phyloP scores from a whole-genome alignment of 2,329 filamentous ascomycete genomes.

The Zasmidium citrigriseum region DNA sequence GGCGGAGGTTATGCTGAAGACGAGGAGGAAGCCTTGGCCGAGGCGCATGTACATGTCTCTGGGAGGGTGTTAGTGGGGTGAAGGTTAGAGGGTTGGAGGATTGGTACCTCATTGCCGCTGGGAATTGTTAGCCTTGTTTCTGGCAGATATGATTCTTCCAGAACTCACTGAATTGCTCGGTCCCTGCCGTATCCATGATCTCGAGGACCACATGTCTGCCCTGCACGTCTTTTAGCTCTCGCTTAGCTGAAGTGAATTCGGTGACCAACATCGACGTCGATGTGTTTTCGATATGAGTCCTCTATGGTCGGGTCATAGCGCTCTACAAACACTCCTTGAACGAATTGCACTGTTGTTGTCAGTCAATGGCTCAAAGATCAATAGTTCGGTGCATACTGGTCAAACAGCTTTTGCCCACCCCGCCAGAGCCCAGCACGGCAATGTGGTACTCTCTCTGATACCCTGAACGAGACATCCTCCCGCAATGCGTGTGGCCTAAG shows the following conservation, averaged over 20 bases:
- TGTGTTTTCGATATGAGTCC: conserved; percentile 61
- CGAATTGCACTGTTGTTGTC: conserved; percentile 71
- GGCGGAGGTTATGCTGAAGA: conserved; percentile 86
- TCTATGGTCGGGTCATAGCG: conserved; percentile 65
- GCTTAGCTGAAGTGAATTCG: not conserved
- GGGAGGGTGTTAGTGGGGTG: conserved; percentile 25
- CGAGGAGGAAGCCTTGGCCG: conserved; percentile 85
- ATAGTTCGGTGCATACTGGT: conserved; percentile 61
- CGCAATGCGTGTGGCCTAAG: not conserved
- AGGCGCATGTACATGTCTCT: conserved; percentile 90
- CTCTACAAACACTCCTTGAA: conserved; percentile 93
- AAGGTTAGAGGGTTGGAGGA: conserved; percentile 6
- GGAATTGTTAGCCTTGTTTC: conserved; percentile 10
- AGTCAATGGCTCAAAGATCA: conserved; percentile 6
- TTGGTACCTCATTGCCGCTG: conserved; percentile 28
- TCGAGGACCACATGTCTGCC: conserved; percentile 86
- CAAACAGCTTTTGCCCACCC: conserved; percentile 89
- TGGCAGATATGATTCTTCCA: not conserved
- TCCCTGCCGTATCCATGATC: conserved; percentile 89
- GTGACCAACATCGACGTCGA: conserved; percentile 70
- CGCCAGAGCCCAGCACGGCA: conserved; percentile 80
- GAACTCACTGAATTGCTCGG: conserved; percentile 84
- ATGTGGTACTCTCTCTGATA: conserved; percentile 68
- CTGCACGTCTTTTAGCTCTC: conserved; percentile 44
- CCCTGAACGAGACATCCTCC: conserved; percentile 33